Base-by-base conservation (phyloP, 2,329 filamentous ascomycete species). In the Aspergillus transmontanensis region DNA sequence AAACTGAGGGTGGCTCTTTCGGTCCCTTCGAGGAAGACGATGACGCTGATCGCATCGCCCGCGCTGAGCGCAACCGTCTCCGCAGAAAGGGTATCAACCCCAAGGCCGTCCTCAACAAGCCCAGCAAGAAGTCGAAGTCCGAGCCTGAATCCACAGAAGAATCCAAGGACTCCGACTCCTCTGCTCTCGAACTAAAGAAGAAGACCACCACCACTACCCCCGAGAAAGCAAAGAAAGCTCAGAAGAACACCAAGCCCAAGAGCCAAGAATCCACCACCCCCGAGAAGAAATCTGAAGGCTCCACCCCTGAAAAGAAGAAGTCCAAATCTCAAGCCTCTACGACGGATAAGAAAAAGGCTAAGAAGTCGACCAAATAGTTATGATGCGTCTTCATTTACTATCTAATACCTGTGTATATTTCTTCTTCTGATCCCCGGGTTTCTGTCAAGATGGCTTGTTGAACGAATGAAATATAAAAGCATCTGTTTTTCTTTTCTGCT, bases 51-150 rank as follows among this genome's bases (percentile, higher is more conserved):
- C 89, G 90, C 74, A 92, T 94, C 50, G 85, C 90, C 72, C 87
- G 87, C 71, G 90, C 88, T n/a, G 88, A 89, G 82, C 86, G 87
- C 68, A 92, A 90, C 72, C 86, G 88, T 64, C 86, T 93, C 83
- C 87, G 90, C 70, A 87, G 87, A 72, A 89, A 90, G 74, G 91
- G 91, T 64, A 78, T 94, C 59, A 88, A 94, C 76, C 91, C 91
- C 1, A 88, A 86, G 73, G 87, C 85, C 39, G 79, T 85, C 30
- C 78, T 78, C 61, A 76, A 76, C 59, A 78, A 77, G 64, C 72
- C 76, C 23, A 74, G 76, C 32, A 74, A 76, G 66, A 75, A 72
- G 60, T 58, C 51, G 57, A 74, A 74, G 67, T 64, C 63, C 2
- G 64, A 74, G 66, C 63, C 63, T 1, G 64, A 70, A 32, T 55